Evolutionary conservation across 2,329 filamentous ascomycete species (phyloP), one percentile per base, ranked within the genome.

Genomic region (Colletotrichum sansevieriae): DNA sequence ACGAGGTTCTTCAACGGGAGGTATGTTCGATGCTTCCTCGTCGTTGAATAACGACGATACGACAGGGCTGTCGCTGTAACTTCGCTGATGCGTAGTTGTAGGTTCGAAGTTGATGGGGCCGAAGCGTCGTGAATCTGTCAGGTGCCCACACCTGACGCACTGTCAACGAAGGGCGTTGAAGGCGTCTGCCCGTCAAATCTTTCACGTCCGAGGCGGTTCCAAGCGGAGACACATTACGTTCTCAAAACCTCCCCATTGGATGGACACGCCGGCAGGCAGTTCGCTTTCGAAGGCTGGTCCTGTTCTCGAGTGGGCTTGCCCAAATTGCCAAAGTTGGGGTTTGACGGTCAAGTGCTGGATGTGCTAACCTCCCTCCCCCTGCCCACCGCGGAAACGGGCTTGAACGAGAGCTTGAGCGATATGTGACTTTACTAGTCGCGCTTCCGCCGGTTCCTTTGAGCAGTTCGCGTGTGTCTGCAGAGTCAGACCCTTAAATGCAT

Each of bases 151-250:
- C n/a, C n/a, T n/a, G n/a, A n/a, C n/a, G n/a, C 62, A 65, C 41
- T 22, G 52, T 25, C 43, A n/a, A 20, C 7, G 12, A 59, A 37
- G 63, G 22, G n/a, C 52, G 29, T 29, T 29, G 8, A 2, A 9
- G 29, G 29, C 29, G 29, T 29, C 9, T 33, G 20, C 20, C 47
- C 59, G 20, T 54, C 47, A 54, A 62, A 62, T 39, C 59, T 62
- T 35, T 54, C 46, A 46, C 59, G 25, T 52, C 59, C 47, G 37
- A 62, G 47, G 59, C 59, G 59, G 59, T 44, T 44, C 59, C 59
- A 20, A 44, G 59, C 47, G 59, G 59, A 46, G 47, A 44, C 47
- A 9, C 12, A 62, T 62, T 62, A 62, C 59, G 59, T 62, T 37
- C 47, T 8, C n/a, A 33, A 62, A 62, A 62, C 15, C 15, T 46